Base-by-base conservation (phyloP, 805 yeast genomes). In the Yarrowia porcina region DNA sequence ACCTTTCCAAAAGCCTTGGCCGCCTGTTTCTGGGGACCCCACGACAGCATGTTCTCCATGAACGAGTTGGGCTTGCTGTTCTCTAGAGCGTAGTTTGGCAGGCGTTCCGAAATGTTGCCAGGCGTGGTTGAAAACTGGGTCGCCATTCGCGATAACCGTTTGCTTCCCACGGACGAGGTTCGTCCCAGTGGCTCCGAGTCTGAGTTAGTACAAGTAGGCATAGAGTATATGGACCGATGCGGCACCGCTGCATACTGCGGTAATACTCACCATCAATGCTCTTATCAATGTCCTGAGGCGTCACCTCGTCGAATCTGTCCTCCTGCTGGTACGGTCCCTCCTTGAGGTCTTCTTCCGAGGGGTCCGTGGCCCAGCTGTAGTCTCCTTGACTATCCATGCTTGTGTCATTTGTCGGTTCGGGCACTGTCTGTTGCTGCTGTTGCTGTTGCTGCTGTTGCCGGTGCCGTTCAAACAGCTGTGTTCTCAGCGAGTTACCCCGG, bases 391-490 rank as follows among this genome's bases (percentile, higher is more conserved):
- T 49, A 13, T 52, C 32, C 44, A 25, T 52, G 28, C 25, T 52
- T 7, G 59, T 27, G 33, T 36, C 44, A 9, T n/a, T n/a, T 2
- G 23, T 36, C 15, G 33, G n/a, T 23, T 52, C 59, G n/a, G 17
- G 23, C 32, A n/a, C 32, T 20, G 35, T 15, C 15, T 44, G 50
- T 18, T 49, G 57, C 12, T 49, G 41, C 57, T 50, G 57, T 23
- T 52, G 59, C 25, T 52, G 59, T n/a, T 36, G 42, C 6, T 52
- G 59, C 25, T 52, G 59, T n/a, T 36, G 42, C 6, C 47, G 36
- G 18, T 56, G 47, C 13, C 61, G 61, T 38, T 56, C 61, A n/a
- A 56, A 56, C 9, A 56, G 61, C 39, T 41, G 61, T 56, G 61
- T 56, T 41, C 61, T 28, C 30, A 56, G 39, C 2, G 61, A 56